Conservation (phyloP, 1,284 basidiomycete genomes). For the Coniferiporia weirii region DNA sequence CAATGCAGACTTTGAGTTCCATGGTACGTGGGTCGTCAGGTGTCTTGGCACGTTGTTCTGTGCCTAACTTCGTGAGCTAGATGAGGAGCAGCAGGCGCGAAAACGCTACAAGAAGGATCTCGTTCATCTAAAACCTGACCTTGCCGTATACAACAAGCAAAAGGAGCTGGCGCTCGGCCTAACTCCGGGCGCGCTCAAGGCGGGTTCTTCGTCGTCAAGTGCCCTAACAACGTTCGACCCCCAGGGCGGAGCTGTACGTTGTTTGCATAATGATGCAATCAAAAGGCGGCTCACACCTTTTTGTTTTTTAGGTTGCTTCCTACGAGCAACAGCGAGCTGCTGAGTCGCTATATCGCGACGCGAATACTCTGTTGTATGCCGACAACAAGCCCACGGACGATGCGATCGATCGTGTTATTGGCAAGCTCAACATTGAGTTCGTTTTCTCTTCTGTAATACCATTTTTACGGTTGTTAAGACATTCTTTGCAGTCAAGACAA, state of each 20-base stretch:
- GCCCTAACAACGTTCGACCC: slow-evolving; percentile 49
- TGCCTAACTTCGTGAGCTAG: slow-evolving; percentile 35
- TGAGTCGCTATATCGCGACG: slow-evolving; percentile 84
- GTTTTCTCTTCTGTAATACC: slow-evolving; percentile 33
- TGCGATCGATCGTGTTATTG: slow-evolving; percentile 87
- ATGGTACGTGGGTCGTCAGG: slow-evolving; percentile 30
- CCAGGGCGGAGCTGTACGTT: slow-evolving; percentile 37
- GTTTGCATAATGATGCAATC: neutral
- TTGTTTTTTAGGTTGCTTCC: slow-evolving; percentile 39
- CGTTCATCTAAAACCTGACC: slow-evolving; percentile 80
- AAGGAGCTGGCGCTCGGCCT: slow-evolving; percentile 80
- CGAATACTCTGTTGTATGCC: slow-evolving; percentile 86
- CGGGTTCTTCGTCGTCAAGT: slow-evolving; percentile 30
- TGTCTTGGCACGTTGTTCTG: slow-evolving; percentile 4
- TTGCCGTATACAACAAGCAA: slow-evolving; percentile 79
- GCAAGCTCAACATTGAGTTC: slow-evolving; percentile 91
- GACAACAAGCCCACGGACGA: slow-evolving; percentile 93
- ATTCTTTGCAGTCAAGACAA: slow-evolving; percentile 64
- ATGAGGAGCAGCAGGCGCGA: slow-evolving; percentile 85
- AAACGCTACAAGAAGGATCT: slow-evolving; percentile 90
- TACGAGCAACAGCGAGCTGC: slow-evolving; percentile 64
- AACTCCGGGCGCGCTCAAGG: slow-evolving; percentile 53
- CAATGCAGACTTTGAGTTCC: slow-evolving; percentile 40
- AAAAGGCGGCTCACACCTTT: slow-evolving; percentile 3
- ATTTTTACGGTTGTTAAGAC: neutral